Evolutionary conservation across 192 early-diverging fungal genomes (phyloP), one percentile per base, ranked within the genome.

Genomic region (Coemansia sp.): DNA sequence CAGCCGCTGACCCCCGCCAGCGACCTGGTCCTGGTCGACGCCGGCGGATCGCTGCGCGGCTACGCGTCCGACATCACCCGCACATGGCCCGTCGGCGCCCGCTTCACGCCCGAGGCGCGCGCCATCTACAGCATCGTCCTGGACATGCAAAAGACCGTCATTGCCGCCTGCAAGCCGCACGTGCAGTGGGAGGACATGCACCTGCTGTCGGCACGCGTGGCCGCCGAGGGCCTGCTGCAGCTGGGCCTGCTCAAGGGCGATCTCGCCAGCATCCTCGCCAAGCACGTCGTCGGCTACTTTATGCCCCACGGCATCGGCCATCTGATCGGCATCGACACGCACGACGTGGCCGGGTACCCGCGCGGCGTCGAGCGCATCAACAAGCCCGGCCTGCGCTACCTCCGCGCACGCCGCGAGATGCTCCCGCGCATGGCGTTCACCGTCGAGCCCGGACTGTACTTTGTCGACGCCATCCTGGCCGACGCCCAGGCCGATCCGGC

Each of bases 251-350:
- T 94, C 32, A 61, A 77, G 23, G 92, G 91, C 53, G 60, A 60
- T 19, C 18, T 80, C 22, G 63, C 72, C 7, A 73, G 79, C 9
- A 78, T 94, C 9, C 25, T 86, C 23, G 77, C 74, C 15, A 78
- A 87, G 58, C 72, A 85, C 53, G 80, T 93, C 24, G 79, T 84
- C 18, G 88, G 85, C 5, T 75, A 85, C 57, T 93, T 94, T 60
- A 91, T 87, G 79, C 94, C 94, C 7, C 94, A 97, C 42, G 94
- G 94, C 32, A 77, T 91, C 14, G 93, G 93, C 9, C 93, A 96
- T 40, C 64, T 86, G 22, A 67, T 96, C 49, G 93, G 93, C 40
- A 69, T 96, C 25, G 91, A 96, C 65, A 90, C 92, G 0, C 94
- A 97, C 54, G 94, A 97, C 58, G 81, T 85, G 46, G 77, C 83